A percentile compares a stretch with the other conserved stretches of the same genome.
These are phyloP conservation scores for Xylaria grammica DNA, from an alignment of 495 filamentous ascomycete species.

Conservation along the genomic window DNA sequence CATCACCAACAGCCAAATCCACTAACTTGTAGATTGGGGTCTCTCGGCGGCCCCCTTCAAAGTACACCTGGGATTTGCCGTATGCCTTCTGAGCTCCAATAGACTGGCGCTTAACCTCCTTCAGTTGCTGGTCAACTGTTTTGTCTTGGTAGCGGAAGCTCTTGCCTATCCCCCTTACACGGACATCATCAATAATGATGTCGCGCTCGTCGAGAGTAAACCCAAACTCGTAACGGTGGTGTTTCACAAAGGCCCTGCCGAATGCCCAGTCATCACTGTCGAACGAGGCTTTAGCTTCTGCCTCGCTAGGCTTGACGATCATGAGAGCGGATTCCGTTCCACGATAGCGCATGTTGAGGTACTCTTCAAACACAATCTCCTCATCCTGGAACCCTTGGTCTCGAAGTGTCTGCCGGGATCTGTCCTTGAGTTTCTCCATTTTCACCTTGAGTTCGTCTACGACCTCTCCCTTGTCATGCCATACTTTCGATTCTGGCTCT, in stretches of 20 bases:
- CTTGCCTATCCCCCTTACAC: slow-evolving; percentile 86
- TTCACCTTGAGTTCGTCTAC: slow-evolving; percentile 57
- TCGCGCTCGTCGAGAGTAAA: slow-evolving; percentile 89
- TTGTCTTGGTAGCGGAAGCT: slow-evolving; percentile 79
- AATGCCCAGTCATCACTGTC: slow-evolving; percentile 75
- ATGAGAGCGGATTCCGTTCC: slow-evolving; percentile 89
- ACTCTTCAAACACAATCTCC: slow-evolving; percentile 81
- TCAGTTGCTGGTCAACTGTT: slow-evolving; percentile 80
- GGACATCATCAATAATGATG: slow-evolving; percentile 91
- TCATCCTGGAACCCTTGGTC: slow-evolving; percentile 77
- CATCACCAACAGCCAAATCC: slow-evolving; percentile 75
- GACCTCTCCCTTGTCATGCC: slow-evolving; percentile 61
- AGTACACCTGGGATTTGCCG: slow-evolving; percentile 66
- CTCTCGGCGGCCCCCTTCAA: slow-evolving; percentile 74
- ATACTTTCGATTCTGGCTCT: slow-evolving; percentile 85
- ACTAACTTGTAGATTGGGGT: slow-evolving; percentile 87
- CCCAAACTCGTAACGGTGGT: slow-evolving; percentile 93
- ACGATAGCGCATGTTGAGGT: slow-evolving; percentile 87
- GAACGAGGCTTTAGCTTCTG: slow-evolving; percentile 63
- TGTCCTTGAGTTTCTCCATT: slow-evolving; percentile 70
- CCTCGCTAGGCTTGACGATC: slow-evolving; percentile 69
- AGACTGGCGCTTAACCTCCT: slow-evolving; percentile 59
- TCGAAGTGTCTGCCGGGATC: slow-evolving; percentile 64
- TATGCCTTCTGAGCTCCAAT: slow-evolving; percentile 61
- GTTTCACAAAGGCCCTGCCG: slow-evolving; percentile 79